phyloP scores from a whole-genome alignment of 2,329 filamentous ascomycete genomes.

The Bipolaris victoriae region DNA sequence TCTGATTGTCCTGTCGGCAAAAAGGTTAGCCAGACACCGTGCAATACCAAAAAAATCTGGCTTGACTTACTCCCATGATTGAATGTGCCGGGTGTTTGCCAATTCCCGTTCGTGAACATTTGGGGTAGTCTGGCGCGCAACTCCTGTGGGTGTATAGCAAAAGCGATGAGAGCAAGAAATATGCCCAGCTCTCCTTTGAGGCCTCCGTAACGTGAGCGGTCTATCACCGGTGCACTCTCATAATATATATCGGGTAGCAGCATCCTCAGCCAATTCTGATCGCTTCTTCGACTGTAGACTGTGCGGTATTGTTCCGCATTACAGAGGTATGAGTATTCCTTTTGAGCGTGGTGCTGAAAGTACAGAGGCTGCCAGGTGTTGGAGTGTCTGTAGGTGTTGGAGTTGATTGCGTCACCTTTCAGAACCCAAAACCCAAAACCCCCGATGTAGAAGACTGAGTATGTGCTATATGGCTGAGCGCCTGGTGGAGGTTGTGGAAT shows the following conservation, averaged over 20 bases:
- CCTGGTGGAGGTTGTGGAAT: background rate
- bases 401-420: constrained; percentile 19
- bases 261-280: constrained; percentile 27
- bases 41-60: background rate
- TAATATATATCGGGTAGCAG: constrained; percentile 36
- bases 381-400: background rate
- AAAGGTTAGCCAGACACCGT: background rate
- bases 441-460: constrained; percentile 28
- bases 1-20: constrained; percentile 22
- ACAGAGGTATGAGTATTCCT: constrained; percentile 32
- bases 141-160: constrained; percentile 23
- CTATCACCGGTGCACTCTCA: background rate
- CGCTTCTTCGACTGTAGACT: constrained; percentile 14
- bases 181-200: constrained; percentile 43
- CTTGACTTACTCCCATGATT: constrained; percentile 25
- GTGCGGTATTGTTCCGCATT: constrained; percentile 20
- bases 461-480: constrained; percentile 13
- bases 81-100: constrained; percentile 11
- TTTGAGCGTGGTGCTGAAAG: constrained; percentile 28
- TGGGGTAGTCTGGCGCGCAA: constrained; percentile 21
- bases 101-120: constrained; percentile 26
- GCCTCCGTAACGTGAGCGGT: background rate
- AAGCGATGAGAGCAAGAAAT: constrained; percentile 39
- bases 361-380: constrained; percentile 28
- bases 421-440: constrained; percentile 34